Conservation (phyloP, 768 basidiomycete species). For the Lactarius sp. region DNA sequence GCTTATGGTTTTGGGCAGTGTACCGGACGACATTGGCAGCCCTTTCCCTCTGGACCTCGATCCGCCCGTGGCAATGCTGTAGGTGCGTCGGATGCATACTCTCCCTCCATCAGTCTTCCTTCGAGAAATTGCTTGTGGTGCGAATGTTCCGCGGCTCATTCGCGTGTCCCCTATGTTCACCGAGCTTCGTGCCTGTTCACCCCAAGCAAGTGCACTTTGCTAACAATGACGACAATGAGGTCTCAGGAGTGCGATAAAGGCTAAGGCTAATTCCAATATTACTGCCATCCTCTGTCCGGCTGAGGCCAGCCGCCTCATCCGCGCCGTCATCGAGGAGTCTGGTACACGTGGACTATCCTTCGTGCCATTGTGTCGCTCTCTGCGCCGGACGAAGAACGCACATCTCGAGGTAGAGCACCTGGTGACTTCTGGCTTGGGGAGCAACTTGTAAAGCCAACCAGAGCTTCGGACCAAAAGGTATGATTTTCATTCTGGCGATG, state of each 20-base stretch:
- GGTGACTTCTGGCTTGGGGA: too few species aligned
- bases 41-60: constrained; percentile 35
- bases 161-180: background rate
- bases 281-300: constrained; percentile 62
- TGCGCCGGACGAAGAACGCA: constrained; percentile 41
- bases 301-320: constrained; percentile 66
- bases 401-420: constrained; percentile 30
- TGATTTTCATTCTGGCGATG: too few species aligned
- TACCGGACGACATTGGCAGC: constrained; percentile 36
- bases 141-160: background rate
- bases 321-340: constrained; percentile 64
- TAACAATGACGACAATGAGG: constrained; percentile 21
- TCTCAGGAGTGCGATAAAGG: constrained; percentile 34
- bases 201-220: background rate
- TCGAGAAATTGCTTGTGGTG: background rate
- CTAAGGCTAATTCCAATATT: constrained; percentile 73
- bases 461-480: too few species aligned
- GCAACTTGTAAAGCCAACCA: too few species aligned
- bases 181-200: background rate
- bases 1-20: constrained; percentile 47
- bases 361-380: constrained; percentile 43
- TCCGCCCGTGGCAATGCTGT: constrained; percentile 26
- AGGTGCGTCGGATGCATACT: constrained; percentile 15
- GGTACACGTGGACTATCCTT: constrained; percentile 69
- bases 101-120: background rate